Base-by-base conservation (phyloP, 495 filamentous ascomycete genomes). In the Thermochaetoides thermophila region DNA sequence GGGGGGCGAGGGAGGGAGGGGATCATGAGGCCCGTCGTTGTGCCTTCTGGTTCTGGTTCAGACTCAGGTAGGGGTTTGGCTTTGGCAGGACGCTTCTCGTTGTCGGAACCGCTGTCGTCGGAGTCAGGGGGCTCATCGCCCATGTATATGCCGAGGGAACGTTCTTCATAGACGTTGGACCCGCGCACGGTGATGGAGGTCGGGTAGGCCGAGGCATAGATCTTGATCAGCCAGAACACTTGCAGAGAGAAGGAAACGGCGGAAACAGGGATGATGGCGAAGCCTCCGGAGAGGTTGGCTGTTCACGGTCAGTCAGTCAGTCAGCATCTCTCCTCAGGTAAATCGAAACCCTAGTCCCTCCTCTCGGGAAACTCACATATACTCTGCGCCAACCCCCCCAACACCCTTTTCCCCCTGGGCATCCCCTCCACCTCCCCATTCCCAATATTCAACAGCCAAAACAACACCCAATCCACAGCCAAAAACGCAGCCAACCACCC, bases 191-290 rank as follows among this genome's bases (percentile, higher is more conserved):
- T 76, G 39, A 85, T 81, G 12, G 78, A 78, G 19, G 83, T 77
- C 0, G 80, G 80, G 42, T 78, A 82, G 11, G 76, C 67, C 17
- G 80, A 76, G 41, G 84, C 80, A 51, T 89, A 92, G 81, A 91
- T 92, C 84, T 91, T 91, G 20, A 89, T 68, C 15, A 85, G 71
- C 52, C 92, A 92, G 15, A 89, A 61, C 11, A 84, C 66, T 39
- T 85, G 78, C 1, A 91, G 59, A 3, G 74, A 74, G 34, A 84
- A 76, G 16, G 74, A 76, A 4, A 87, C 59, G 14, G 63, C 60
- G 9, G 81, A 49, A 25, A 92, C 84, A 4, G 63, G 50, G 26
- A 94, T 74, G 28, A 93, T 74, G 43, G 82, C 84, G 54, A 92
- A 91, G 2, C 85, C 85, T 11, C 81, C 84, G 13, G 71, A 71